Evolutionary conservation across 257 asterid species (phyloP).

Genomic region (Nicotiana tomentosiformis): DNA sequence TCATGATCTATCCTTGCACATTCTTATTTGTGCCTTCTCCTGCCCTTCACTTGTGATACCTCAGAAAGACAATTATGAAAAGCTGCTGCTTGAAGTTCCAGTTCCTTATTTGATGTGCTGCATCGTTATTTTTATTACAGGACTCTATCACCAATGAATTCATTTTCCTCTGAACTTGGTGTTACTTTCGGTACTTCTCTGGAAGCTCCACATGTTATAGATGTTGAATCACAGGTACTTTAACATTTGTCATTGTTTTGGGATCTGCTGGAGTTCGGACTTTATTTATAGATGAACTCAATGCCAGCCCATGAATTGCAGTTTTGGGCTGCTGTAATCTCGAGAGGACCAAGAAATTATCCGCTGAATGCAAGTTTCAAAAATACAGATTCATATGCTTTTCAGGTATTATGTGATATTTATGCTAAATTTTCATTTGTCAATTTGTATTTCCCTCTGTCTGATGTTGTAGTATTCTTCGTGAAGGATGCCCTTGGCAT

Average conservation of each 20-base stretch:
- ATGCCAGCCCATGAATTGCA: slow-evolving; percentile 24
- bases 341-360: slow-evolving; percentile 79
- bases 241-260: neutral
- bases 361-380: slow-evolving; percentile 90
- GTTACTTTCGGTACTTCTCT: slow-evolving; percentile 79
- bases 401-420: slow-evolving; percentile 55
- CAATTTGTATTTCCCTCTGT: slow-evolving; percentile 7
- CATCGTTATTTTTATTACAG: slow-evolving; percentile 29
- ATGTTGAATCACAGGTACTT: slow-evolving; percentile 77
- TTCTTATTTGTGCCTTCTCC: slow-evolving; percentile 6
- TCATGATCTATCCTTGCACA: neutral
- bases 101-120: neutral
- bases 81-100: neutral
- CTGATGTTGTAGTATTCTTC: slow-evolving; percentile 19
- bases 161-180: slow-evolving; percentile 97
- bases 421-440: slow-evolving; percentile 7
- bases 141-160: slow-evolving; percentile 80
- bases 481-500: slow-evolving; percentile 76
- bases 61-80: neutral
- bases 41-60: neutral
- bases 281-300: slow-evolving; percentile 1
- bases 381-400: slow-evolving; percentile 74
- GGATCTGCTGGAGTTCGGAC: slow-evolving; percentile 11
- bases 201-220: slow-evolving; percentile 96
- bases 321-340: slow-evolving; percentile 89